Evolutionary conservation across 2,329 filamentous ascomycete genomes (phyloP).

Genomic region (Xylariomycetidae sp.): DNA sequence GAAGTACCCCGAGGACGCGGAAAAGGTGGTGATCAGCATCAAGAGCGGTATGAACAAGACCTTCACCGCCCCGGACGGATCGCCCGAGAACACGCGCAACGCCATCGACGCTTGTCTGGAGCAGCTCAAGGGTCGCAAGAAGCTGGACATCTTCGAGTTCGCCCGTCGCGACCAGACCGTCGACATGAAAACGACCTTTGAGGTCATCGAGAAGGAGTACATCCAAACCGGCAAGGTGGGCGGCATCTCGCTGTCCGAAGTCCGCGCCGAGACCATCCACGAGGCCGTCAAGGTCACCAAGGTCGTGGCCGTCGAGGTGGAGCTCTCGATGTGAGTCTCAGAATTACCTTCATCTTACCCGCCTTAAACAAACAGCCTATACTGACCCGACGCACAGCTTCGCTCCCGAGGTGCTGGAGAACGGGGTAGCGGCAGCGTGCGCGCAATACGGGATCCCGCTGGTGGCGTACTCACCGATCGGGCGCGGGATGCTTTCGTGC

Average conservation of each 20-base stretch:
- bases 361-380: background rate
- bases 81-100: slow-evolving; percentile 40
- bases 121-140: slow-evolving; percentile 37
- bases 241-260: slow-evolving; percentile 34
- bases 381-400: slow-evolving; percentile 15
- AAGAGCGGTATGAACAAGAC: slow-evolving; percentile 42
- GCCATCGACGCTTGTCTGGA: slow-evolving; percentile 44
- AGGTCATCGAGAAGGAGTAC: slow-evolving; percentile 29
- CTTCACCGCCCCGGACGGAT: slow-evolving; percentile 34
- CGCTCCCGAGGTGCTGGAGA: slow-evolving; percentile 19
- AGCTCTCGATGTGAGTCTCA: slow-evolving; percentile 28
- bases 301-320: slow-evolving; percentile 32
- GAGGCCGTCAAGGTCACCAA: slow-evolving; percentile 28
- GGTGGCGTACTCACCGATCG: slow-evolving; percentile 67
- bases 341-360: background rate
- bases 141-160: slow-evolving; percentile 48
- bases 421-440: slow-evolving; percentile 39
- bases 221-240: slow-evolving; percentile 35
- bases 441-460: slow-evolving; percentile 61
- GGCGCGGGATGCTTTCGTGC: slow-evolving; percentile 50
- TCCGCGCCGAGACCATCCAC: slow-evolving; percentile 32
- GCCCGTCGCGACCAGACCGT: slow-evolving; percentile 41
- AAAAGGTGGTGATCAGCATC: slow-evolving; percentile 49
- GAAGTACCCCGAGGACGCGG: slow-evolving; percentile 49
- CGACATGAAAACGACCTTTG: slow-evolving; percentile 30